These are phyloP conservation scores for Carnegiea gigantea DNA, from an alignment of 179 eudicot species.

Conservation along the genomic window DNA sequence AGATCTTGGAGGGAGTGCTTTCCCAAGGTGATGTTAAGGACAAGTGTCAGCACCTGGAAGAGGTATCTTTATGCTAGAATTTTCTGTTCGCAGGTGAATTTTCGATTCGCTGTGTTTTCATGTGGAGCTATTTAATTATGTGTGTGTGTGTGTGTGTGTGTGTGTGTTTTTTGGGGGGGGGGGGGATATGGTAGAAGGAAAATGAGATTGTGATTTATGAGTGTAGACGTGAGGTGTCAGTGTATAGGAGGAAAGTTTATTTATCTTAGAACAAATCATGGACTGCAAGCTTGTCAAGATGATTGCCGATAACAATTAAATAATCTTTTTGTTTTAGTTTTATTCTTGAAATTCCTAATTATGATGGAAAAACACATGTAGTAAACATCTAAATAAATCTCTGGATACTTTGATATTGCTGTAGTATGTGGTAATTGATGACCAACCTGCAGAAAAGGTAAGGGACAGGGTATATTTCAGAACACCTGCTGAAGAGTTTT, in stretches of 20 bases:
- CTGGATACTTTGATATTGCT: not conserved
- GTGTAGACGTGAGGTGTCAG: not conserved
- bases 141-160: not conserved
- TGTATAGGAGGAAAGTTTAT: not conserved
- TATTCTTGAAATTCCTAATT: not conserved
- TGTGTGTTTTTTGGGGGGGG: no score
- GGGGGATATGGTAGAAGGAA: not conserved
- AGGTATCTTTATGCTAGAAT: constrained; percentile 38
- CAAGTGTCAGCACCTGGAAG: constrained; percentile 58
- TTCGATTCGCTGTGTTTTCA: not conserved
- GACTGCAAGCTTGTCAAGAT: not conserved
- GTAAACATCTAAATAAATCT: no score
- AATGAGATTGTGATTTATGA: not conserved
- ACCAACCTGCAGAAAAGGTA: not conserved
- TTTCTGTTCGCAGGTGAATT: not conserved
- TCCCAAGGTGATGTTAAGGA: constrained; percentile 56
- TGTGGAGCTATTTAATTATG: not conserved
- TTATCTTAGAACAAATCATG: not conserved
- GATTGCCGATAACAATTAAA: not conserved
- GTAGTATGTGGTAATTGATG: not conserved
- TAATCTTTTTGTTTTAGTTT: no score
- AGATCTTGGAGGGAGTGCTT: constrained; percentile 78
- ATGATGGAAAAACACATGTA: not conserved
- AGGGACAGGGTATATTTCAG: not conserved
- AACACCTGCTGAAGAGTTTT: not conserved